Evolutionary conservation across 805 yeast species (phyloP), one percentile per base, ranked within the genome.

Genomic region (Saccharomycopsis fermentans): DNA sequence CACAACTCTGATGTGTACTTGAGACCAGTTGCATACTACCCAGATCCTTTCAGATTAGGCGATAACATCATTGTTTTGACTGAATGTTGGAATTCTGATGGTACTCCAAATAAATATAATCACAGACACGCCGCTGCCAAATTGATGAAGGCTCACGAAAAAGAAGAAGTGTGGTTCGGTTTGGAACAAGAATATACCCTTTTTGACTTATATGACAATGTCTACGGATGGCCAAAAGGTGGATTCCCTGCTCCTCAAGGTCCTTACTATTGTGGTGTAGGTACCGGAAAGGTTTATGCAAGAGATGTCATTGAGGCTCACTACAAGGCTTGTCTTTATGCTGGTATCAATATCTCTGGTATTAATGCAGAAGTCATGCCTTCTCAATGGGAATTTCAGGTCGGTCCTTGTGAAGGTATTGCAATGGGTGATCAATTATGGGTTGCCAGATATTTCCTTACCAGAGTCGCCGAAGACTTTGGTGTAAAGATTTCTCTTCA

Each of bases 231-330:
- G 99, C 99, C 99, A 75, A 85, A 88, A 80, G 97, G 97, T 68
- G 99, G 98, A 64, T 94, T 82, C 95, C 99, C 99, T 73, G 98
- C 96, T 67, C 98, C 99, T 65, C 99, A 94, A 79, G 99, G 99
- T 66, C 99, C 99, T 63, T 94, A 94, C 87, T 94, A 94, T 85
- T 94, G 99, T 81, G 99, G 98, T 84, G 99, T 94, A 65, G 99
- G 99, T 77, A 82, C 97, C 69, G 97, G 97, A 71, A 91, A 90
- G 79, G 99, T 92, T 64, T 89, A 86, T 74, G 96, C 97, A 70
- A 84, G 99, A 79, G 99, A 94, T 73, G 90, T 92, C 59, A 90
- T 94, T 68, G 99, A 92, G 81, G 98, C 99, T 61, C 99, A 92
- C 80, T 94, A 94, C 87, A 86, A 94, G 74, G 99, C 99, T 63